Evolutionary conservation across 2,329 filamentous ascomycete species (phyloP), one percentile per base, ranked within the genome.

Genomic region (Trichoderma guizhouense): DNA sequence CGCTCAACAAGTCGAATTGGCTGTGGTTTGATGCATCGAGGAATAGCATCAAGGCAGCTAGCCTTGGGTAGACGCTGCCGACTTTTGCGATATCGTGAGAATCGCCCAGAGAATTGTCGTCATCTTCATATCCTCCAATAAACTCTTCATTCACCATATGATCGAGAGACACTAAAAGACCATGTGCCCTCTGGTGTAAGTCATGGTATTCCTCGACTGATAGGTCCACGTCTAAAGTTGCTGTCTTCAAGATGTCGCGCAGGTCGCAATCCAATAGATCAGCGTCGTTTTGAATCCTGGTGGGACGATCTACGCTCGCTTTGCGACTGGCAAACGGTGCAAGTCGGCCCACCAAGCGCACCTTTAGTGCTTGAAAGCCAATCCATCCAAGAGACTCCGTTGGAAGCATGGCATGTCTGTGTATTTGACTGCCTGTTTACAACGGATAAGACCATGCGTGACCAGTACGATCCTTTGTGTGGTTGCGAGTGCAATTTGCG

Each of bases 241-340:
- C 18, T 6, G 43, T 70, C n/a, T 53, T 36, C 1, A 70, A 32
- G 39, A 70, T 30, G 7, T 63, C 58, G 9, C 68, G 68, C 7
- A 70, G 68, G 30, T 70, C 68, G 15, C 58, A 70, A 21, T 70
- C 68, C 24, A 70, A 55, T 3, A 70, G 24, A 43, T 70, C 68
- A n/a, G 36, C 30, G 18, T 70, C 39, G 24, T 70, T 70, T 9
- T 63, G 68, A 9, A 36, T 36, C 39, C 21, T 55, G 9, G 68
- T 70, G 26, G 57, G 68, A 21, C 30, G 68, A 14, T 18, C 34
- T 12, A 24, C 28, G 12, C 28, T 57, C 2, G 39, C 14, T 28
- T 28, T 36, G 7, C 39, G 58, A 28, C 32, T 51, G 5, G 39
- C 12, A 8, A 70, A 34, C 18, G 32, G 28, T 4, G 68, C 68